Base-by-base conservation (phyloP, 2,329 filamentous ascomycete genomes). In the Sclerotinia trifoliorum region DNA sequence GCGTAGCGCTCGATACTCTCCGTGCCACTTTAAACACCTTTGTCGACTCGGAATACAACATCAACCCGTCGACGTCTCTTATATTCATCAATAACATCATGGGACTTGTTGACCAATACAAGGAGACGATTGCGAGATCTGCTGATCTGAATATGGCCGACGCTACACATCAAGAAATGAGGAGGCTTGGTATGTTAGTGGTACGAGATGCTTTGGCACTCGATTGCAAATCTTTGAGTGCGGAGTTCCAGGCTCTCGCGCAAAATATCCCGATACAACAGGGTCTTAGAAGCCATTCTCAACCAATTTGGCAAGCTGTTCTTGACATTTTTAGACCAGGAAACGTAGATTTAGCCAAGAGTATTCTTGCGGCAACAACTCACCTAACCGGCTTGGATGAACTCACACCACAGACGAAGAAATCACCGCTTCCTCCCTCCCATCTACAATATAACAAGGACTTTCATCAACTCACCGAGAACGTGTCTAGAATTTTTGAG, bases 391-490 rank as follows among this genome's bases (percentile, higher is more conserved):
- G 90, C 0, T 82, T 97, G 26, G 94, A 97, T 77, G 86, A 87
- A 67, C 89, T 97, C 67, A 62, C 68, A 39, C 77, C 76, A n/a
- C 56, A 60, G 52, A 67, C 75, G 70, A 73, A 75, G 67, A 68
- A 71, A 71, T 64, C 72, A 67, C 61, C 83, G 7, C 84, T 73
- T 75, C 84, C 75, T 73, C 83, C 80, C 79, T 88, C 79, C 68
- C 90, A 90, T 74, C 82, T 83, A n/a, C 83, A 86, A 39, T 98
- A 96, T 83, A 98, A 98, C 76, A 80, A 84, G 58, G 87, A 89
- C 32, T 90, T 94, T 69, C 82, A 82, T 32, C 81, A 86, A 67
- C 80, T 90, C 2, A 87, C 85, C 55, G 82, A 84, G 65, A 83
- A 86, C 44, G 86, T 97, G 32, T 88, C 89, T 24, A 86, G 87